These are phyloP conservation scores for Carnegiea gigantea DNA, from an alignment of 179 eudicot species.

Conservation along the genomic window DNA sequence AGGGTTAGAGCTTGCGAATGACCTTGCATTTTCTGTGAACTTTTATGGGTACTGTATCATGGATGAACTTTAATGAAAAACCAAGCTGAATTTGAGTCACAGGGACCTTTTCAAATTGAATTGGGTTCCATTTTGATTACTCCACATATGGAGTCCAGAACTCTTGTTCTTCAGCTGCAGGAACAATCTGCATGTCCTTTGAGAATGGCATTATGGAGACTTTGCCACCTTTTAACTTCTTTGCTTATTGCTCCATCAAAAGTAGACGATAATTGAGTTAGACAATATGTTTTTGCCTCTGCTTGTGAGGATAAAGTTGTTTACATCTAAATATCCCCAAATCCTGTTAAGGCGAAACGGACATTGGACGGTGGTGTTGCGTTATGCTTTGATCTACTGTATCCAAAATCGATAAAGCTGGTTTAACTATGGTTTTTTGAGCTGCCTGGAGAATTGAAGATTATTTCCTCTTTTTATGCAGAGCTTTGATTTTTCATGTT, in stretches of 20 bases:
- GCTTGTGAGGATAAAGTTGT: no score
- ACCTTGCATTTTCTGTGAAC: not conserved
- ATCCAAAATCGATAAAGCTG: not conserved
- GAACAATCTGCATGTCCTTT: no score
- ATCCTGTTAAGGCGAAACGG: no score
- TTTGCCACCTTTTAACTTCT: not conserved
- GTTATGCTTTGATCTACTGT: not conserved
- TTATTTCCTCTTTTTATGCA: not conserved
- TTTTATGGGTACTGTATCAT: not conserved
- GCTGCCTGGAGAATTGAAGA: not conserved
- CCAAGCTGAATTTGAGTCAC: not conserved
- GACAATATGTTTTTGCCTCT: not conserved
- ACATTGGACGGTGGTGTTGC: no score
- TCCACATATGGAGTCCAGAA: not conserved
- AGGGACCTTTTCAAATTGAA: not conserved
- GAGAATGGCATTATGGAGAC: no score
- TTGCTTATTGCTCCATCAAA: not conserved
- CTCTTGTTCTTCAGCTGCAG: no score
- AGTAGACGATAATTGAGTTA: no score
- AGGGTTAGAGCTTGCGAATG: not conserved
- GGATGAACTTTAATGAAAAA: not conserved
- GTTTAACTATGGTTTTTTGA: not conserved
- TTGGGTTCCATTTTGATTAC: not conserved
- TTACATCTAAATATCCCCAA: no score
- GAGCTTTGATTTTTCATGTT: not conserved